A percentile compares a stretch with the other conserved stretches of the same genome.
Conservation (phyloP, 805 yeast species). For the Suhomyces kilbournensis region DNA sequence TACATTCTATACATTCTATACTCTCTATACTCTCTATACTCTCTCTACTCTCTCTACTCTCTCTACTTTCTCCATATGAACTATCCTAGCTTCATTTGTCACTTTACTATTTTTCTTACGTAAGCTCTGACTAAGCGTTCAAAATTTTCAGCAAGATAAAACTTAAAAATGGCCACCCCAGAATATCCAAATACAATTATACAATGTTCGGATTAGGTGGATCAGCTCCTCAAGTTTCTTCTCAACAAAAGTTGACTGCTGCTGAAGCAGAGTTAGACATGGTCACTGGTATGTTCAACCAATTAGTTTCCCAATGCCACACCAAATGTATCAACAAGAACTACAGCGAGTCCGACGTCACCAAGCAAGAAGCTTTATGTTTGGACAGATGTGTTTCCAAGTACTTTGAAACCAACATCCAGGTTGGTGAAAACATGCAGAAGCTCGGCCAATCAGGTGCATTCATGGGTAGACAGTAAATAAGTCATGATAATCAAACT, state of each 20-base stretch:
- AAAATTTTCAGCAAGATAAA: conserved; percentile 4
- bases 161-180: conserved; percentile 1
- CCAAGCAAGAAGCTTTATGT: conserved; percentile 80
- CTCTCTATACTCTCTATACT: too few species aligned
- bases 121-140: conserved; percentile 1
- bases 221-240: conserved; percentile 65
- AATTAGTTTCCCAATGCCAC: conserved; percentile 85
- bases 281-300: conserved; percentile 97
- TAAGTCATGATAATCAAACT: neutral
- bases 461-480: conserved; percentile 42
- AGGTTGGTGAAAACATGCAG: conserved; percentile 78
- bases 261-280: conserved; percentile 97
- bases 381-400: conserved; percentile 95
- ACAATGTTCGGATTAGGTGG: conserved; percentile 77
- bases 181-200: neutral
- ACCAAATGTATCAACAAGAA: conserved; percentile 69
- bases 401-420: conserved; percentile 90
- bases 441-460: conserved; percentile 46
- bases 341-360: conserved; percentile 71
- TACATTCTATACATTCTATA: too few species aligned
- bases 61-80: too few species aligned
- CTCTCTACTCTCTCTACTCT: too few species aligned
- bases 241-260: conserved; percentile 77
- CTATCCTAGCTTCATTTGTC: too few species aligned
- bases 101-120: conserved; percentile 4